These are phyloP conservation scores for Pulveroboletus ravenelii DNA, from an alignment of 768 basidiomycete genomes.

Conservation along the genomic window DNA sequence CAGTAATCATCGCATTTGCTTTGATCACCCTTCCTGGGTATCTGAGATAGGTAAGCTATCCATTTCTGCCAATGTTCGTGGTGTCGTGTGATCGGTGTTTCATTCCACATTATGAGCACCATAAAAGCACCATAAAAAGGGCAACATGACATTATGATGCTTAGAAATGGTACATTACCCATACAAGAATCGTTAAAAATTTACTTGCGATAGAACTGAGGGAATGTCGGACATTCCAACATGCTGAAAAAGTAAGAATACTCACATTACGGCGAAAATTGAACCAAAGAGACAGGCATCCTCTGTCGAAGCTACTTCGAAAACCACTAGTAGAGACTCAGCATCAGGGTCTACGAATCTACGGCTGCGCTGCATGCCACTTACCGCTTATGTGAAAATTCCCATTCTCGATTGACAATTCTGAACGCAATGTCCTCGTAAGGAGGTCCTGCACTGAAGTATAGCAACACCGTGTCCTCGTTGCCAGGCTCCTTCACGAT, in stretches of 20 bases:
- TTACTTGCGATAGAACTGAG: slow-evolving; percentile 80
- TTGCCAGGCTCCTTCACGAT: slow-evolving; percentile 92
- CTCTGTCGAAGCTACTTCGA: slow-evolving; percentile 94
- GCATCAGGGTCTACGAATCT: slow-evolving; percentile 11
- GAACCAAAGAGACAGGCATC: slow-evolving; percentile 94
- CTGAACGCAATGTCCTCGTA: slow-evolving; percentile 99
- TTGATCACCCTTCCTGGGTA: not conserved
- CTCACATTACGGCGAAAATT: slow-evolving; percentile 91
- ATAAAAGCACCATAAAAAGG: slow-evolving; percentile 6
- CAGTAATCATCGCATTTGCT: slow-evolving; percentile 1
- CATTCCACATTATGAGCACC: slow-evolving; percentile 16
- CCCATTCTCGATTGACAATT: slow-evolving; percentile 98
- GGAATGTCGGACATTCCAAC: slow-evolving; percentile 15
- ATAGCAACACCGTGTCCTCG: slow-evolving; percentile 88
- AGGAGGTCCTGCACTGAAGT: slow-evolving; percentile 95
- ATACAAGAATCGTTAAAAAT: slow-evolving; percentile 14
- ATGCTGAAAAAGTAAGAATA: slow-evolving; percentile 13
- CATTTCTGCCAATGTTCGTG: slow-evolving; percentile 8
- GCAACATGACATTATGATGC: slow-evolving; percentile 29
- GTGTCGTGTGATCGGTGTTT: slow-evolving; percentile 1
- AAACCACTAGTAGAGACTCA: slow-evolving; percentile 63
- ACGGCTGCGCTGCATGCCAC: slow-evolving; percentile 7
- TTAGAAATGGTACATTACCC: slow-evolving; percentile 18
- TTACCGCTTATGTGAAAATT: slow-evolving; percentile 94
- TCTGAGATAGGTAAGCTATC: slow-evolving; percentile 14